phyloP scores from a whole-genome alignment of 805 yeast species.

The Wickerhamiella sergipiensis region DNA sequence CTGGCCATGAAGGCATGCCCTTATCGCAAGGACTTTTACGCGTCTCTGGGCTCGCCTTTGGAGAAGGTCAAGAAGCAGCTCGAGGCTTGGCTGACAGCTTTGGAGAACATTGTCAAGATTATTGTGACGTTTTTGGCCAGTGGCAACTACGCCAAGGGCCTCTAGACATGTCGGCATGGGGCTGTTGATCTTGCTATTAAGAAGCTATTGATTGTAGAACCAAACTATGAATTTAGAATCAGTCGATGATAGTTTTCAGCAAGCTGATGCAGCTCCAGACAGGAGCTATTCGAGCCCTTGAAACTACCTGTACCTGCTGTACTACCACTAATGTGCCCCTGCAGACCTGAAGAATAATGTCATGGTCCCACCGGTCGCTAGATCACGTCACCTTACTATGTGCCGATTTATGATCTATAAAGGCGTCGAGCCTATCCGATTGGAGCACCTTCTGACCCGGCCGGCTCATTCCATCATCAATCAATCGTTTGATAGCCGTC shows the following conservation, averaged over 20 bases:
- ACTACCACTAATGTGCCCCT: no score
- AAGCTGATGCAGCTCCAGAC: no score
- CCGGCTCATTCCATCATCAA: slow-evolving; percentile 97
- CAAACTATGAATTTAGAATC: no score
- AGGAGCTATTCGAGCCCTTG: no score
- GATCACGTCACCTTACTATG: slow-evolving; percentile 33
- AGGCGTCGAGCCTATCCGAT: slow-evolving; percentile 75
- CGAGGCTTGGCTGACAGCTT: slow-evolving; percentile 58
- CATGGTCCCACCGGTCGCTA: no score
- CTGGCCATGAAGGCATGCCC: slow-evolving; percentile 95
- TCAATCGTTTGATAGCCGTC: slow-evolving; percentile 83
- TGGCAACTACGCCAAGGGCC: slow-evolving; percentile 82
- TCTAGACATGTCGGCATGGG: slow-evolving; percentile 33
- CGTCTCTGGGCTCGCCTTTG: slow-evolving; percentile 49
- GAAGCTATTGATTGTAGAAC: no score
- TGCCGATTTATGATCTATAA: slow-evolving; percentile 87
- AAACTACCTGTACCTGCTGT: no score
- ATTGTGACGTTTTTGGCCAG: slow-evolving; percentile 61
- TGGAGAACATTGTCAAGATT: slow-evolving; percentile 58
- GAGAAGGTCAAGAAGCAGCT: slow-evolving; percentile 53
- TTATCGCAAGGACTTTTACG: slow-evolving; percentile 73
- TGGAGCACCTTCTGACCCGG: slow-evolving; percentile 75
- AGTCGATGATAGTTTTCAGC: no score
- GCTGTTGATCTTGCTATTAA: no score
- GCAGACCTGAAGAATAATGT: no score